These are phyloP conservation scores for Solanum hybrid DNA, from an alignment of 305 asterid species.

Conservation along the genomic window DNA sequence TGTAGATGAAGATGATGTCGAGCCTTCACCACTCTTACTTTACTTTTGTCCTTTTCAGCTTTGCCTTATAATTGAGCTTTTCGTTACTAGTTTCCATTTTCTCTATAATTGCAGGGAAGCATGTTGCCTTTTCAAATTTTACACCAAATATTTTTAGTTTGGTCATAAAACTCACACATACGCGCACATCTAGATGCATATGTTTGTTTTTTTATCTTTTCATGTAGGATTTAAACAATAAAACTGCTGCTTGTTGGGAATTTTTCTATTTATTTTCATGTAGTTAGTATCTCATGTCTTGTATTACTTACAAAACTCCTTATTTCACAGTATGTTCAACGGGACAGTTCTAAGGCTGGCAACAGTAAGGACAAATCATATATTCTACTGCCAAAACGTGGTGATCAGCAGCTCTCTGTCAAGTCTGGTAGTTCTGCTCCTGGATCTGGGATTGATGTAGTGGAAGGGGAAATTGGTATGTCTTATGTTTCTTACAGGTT, in stretches of 20 bases:
- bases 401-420: conserved; percentile 26
- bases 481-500: neutral
- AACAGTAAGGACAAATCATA: conserved; percentile 39
- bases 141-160: neutral
- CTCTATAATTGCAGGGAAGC: neutral
- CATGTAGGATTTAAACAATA: neutral
- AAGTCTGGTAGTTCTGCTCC: conserved; percentile 30
- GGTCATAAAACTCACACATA: neutral
- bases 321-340: conserved; percentile 39
- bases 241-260: neutral
- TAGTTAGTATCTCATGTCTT: neutral
- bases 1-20: neutral
- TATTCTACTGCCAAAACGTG: conserved; percentile 28
- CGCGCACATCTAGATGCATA: neutral
- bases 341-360: conserved; percentile 40
- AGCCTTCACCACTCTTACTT: neutral
- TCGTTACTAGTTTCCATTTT: neutral
- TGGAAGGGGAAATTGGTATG: conserved; percentile 51
- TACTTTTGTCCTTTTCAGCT: neutral
- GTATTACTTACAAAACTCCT: neutral
- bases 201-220: neutral
- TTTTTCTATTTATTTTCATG: neutral
- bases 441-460: conserved; percentile 27
- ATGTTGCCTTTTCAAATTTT: neutral
- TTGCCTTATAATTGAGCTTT: neutral